Evolutionary conservation across 768 basidiomycete species (phyloP).

Genomic region (Phanerodontia chrysosporium): DNA sequence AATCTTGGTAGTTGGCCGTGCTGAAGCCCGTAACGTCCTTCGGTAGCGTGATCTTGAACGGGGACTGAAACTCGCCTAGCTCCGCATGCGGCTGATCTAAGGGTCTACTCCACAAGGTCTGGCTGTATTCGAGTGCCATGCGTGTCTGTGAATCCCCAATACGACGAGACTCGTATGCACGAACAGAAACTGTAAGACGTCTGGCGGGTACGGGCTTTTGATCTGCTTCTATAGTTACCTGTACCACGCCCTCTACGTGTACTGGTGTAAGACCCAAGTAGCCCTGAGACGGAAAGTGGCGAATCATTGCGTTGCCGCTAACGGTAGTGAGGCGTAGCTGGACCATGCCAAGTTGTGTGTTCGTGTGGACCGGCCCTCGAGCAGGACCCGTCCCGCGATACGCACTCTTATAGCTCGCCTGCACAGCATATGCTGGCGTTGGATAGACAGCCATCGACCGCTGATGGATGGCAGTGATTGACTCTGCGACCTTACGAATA

Average conservation of each 20-base stretch:
- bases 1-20: slow-evolving; percentile 70
- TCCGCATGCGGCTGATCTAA: slow-evolving; percentile 50
- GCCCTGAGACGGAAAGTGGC: slow-evolving; percentile 72
- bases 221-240: slow-evolving; percentile 70
- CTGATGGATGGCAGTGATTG: neutral
- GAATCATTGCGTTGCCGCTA: slow-evolving; percentile 65
- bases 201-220: slow-evolving; percentile 61
- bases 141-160: slow-evolving; percentile 56
- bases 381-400: too few species aligned
- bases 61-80: slow-evolving; percentile 61
- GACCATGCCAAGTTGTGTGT: too few species aligned
- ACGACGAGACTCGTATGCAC: slow-evolving; percentile 78
- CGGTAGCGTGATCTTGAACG: slow-evolving; percentile 71
- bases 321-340: slow-evolving; percentile 61
- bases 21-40: slow-evolving; percentile 58
- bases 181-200: slow-evolving; percentile 64
- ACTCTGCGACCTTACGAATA: neutral
- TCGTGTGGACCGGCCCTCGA: too few species aligned
- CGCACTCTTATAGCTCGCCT: too few species aligned
- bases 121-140: slow-evolving; percentile 61
- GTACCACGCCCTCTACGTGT: slow-evolving; percentile 75
- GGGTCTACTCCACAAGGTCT: slow-evolving; percentile 66
- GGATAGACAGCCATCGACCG: neutral
- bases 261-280: slow-evolving; percentile 79
- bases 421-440: neutral